Evolutionary conservation across 495 filamentous ascomycete species (phyloP).

Genomic region (Lophiotrema nucula): DNA sequence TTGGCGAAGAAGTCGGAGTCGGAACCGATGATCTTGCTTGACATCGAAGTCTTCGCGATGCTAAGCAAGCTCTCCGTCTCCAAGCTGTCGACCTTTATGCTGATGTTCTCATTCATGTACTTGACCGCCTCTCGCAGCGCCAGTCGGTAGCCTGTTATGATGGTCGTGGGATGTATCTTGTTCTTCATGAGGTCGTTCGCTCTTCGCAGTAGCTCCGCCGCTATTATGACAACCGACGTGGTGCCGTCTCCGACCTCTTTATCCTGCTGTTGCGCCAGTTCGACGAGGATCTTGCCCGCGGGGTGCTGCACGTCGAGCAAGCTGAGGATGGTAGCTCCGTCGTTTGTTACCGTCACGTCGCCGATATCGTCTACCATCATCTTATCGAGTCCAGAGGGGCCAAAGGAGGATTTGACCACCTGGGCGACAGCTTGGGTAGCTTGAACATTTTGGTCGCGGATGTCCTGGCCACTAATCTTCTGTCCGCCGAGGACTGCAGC

Average conservation of each 20-base stretch:
- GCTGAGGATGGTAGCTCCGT: conserved; percentile 93
- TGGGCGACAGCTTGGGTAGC: conserved; percentile 97
- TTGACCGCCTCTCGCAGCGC: conserved; percentile 94
- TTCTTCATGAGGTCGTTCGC: conserved; percentile 99
- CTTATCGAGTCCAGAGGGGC: conserved; percentile 95
- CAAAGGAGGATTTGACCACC: conserved; percentile 98
- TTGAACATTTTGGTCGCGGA: conserved; percentile 94
- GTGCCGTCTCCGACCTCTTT: conserved; percentile 98
- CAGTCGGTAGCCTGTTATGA: conserved; percentile 96
- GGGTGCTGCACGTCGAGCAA: conserved; percentile 96
- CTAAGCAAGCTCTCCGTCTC: conserved; percentile 86
- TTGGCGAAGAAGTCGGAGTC: conserved; percentile 97
- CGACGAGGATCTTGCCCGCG: conserved; percentile 96
- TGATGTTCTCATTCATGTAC: conserved; percentile 98
- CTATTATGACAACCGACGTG: conserved; percentile 95
- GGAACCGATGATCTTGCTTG: conserved; percentile 94
- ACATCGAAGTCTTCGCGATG: conserved; percentile 99
- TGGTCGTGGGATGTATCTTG: conserved; percentile 98
- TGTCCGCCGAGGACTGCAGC: conserved; percentile 77
- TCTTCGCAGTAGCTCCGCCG: conserved; percentile 88
- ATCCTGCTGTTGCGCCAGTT: conserved; percentile 97
- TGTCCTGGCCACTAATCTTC: conserved; percentile 93
- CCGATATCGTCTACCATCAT: conserved; percentile 99
- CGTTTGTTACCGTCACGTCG: conserved; percentile 98
- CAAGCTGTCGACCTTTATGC: conserved; percentile 87